Conservation (phyloP, 2,329 filamentous ascomycete genomes). For the Emergomyces africanus region DNA sequence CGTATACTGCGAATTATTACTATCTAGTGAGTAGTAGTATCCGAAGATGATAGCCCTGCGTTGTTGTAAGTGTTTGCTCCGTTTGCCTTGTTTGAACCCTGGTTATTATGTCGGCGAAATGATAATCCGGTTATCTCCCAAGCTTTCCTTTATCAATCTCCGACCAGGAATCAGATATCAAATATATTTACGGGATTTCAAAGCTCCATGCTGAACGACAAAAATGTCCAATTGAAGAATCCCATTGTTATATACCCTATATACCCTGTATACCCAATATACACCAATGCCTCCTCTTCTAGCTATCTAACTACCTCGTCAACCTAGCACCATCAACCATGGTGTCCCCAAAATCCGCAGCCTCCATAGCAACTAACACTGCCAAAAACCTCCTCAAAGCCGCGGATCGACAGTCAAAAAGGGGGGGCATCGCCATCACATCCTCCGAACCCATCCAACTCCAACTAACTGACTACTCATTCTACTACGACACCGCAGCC, state of each 20-base stretch:
- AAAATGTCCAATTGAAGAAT: background rate
- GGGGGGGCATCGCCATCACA: background rate
- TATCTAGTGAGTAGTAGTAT: no score
- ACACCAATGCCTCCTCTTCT: background rate
- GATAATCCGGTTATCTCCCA: background rate
- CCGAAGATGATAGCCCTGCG: no score
- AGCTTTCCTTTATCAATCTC: background rate
- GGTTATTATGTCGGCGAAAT: background rate
- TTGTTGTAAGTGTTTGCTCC: background rate
- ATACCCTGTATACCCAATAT: background rate
- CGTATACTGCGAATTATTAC: no score
- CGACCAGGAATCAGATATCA: no score
- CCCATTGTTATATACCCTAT: background rate
- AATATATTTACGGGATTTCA: background rate
- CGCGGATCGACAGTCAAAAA: background rate
- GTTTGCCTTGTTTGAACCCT: background rate
- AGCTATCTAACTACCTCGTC: background rate
- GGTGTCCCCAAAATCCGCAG: background rate
- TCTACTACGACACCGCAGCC: slow-evolving; percentile 39
- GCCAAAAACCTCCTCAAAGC: background rate
- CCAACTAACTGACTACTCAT: slow-evolving; percentile 19
- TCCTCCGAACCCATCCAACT: slow-evolving; percentile 4
- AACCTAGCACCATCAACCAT: background rate
- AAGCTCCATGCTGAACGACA: background rate
- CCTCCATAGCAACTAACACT: background rate